A percentile compares a stretch with the other conserved stretches of the same genome.
Conservation (phyloP, 768 basidiomycete species). For the Trichaptum fuscoviolaceum region DNA sequence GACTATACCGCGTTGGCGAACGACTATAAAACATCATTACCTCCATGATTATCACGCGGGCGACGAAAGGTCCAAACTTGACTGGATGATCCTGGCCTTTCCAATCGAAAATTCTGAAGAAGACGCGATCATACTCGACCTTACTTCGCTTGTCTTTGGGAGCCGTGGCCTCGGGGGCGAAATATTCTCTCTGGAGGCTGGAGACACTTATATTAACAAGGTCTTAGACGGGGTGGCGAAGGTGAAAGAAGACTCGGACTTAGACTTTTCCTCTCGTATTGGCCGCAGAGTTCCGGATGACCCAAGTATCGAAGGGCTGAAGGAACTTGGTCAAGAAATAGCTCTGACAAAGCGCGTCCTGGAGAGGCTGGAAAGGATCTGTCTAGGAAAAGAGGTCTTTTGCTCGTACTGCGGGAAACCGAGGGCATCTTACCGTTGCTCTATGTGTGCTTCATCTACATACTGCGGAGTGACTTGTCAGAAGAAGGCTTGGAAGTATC, state of each 20-base stretch:
- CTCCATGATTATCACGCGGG: background rate
- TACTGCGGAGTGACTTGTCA: conserved; percentile 12
- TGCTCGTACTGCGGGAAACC: conserved; percentile 20
- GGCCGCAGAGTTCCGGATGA: no score
- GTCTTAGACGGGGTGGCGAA: conserved; percentile 14
- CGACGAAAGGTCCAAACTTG: background rate
- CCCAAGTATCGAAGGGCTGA: background rate
- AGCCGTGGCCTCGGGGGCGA: conserved; percentile 17
- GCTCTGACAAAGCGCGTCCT: conserved; percentile 10
- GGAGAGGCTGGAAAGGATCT: conserved; percentile 12
- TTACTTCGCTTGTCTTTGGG: conserved; percentile 14
- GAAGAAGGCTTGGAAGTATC: conserved; percentile 2
- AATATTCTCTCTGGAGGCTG: conserved; percentile 18
- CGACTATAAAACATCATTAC: no score
- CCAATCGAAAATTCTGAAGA: background rate
- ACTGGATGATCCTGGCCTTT: background rate
- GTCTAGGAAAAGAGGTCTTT: conserved; percentile 15
- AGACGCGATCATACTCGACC: background rate
- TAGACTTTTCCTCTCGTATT: background rate
- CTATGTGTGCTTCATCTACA: conserved; percentile 15
- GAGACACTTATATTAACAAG: conserved; percentile 15
- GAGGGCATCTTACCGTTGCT: conserved; percentile 13
- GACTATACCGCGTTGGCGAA: background rate
- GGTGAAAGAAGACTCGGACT: conserved; percentile 13
- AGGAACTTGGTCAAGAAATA: background rate